Conservation (phyloP, 257 asterid species). For the Hygrophila difformis region DNA sequence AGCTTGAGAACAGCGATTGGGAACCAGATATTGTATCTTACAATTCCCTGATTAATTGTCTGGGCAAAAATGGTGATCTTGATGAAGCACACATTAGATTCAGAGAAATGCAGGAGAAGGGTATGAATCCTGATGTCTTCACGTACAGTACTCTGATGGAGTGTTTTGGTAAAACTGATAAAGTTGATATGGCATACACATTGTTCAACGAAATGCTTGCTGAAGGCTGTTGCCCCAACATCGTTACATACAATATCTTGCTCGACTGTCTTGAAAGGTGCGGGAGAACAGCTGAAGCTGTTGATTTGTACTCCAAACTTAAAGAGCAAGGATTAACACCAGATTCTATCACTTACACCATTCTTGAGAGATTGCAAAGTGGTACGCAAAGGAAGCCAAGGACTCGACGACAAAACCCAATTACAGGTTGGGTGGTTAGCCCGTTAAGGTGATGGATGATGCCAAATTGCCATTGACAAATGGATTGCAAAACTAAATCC, state of each 20-base stretch:
- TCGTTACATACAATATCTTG: constrained; percentile 82
- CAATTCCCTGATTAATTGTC: constrained; percentile 79
- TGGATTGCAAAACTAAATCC: no score
- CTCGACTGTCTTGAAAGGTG: constrained; percentile 81
- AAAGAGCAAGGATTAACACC: constrained; percentile 82
- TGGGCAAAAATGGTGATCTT: constrained; percentile 81
- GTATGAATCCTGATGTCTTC: constrained; percentile 84
- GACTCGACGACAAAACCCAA: constrained; percentile 63
- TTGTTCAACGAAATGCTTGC: constrained; percentile 76
- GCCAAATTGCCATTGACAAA: no score
- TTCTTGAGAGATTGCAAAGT: constrained; percentile 80
- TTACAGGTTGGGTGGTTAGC: constrained; percentile 94
- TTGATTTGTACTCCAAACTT: constrained; percentile 68
- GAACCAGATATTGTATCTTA: constrained; percentile 72
- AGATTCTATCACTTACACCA: constrained; percentile 66
- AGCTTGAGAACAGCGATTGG: constrained; percentile 69
- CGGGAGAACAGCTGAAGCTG: constrained; percentile 90
- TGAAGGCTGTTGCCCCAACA: constrained; percentile 80
- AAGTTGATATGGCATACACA: constrained; percentile 76
- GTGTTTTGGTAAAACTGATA: constrained; percentile 87
- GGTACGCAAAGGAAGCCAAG: constrained; percentile 45
- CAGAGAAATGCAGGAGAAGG: constrained; percentile 85
- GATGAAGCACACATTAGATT: constrained; percentile 92
- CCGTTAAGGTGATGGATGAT: constrained; percentile 73
- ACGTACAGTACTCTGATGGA: constrained; percentile 88